phyloP scores from a whole-genome alignment of 2,329 filamentous ascomycete species.

The Aspergillus sp. region DNA sequence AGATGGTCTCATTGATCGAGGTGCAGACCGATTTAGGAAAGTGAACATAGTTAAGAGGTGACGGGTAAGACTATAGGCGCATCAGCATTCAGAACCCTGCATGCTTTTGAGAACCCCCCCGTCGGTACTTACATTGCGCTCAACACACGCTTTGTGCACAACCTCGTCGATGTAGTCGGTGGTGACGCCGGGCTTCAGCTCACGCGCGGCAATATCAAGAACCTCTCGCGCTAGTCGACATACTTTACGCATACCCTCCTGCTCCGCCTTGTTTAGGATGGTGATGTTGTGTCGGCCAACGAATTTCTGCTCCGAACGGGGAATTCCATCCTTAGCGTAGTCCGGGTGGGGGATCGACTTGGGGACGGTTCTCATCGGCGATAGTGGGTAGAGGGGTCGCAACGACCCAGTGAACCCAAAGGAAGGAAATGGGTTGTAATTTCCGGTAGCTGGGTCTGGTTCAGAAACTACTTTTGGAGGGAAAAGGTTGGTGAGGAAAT shows the following conservation, averaged over 20 bases:
- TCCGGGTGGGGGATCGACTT: conserved; percentile 80
- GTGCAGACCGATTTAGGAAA: conserved; percentile 99
- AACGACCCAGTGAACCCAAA: conserved; percentile 79
- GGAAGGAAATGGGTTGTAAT: conserved; percentile 88
- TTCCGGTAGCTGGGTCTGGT: conserved; percentile 85
- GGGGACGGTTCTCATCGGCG: conserved; percentile 69
- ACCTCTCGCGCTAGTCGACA: conserved; percentile 87
- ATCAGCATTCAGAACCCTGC: conserved; percentile 15
- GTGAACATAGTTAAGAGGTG: conserved; percentile 89
- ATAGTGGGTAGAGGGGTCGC: conserved; percentile 84
- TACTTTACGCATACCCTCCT: conserved; percentile 89
- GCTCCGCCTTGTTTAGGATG: conserved; percentile 74
- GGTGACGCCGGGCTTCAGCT: conserved; percentile 83
- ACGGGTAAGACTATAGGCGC: conserved; percentile 77
- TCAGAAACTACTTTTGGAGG: conserved; percentile 82
- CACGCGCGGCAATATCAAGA: conserved; percentile 83
- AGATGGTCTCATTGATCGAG: conserved; percentile 95
- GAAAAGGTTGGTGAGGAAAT: conserved; percentile 70
- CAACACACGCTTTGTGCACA: conserved; percentile 91
- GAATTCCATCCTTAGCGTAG: conserved; percentile 82
- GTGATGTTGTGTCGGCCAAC: conserved; percentile 77
- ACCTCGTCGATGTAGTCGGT: conserved; percentile 94
- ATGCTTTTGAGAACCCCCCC: background rate
- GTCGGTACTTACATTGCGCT: conserved; percentile 71
- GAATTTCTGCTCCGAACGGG: conserved; percentile 63